These are phyloP conservation scores for Sarocladium brachiariae DNA, from an alignment of 2,329 filamentous ascomycete genomes.

Conservation along the genomic window DNA sequence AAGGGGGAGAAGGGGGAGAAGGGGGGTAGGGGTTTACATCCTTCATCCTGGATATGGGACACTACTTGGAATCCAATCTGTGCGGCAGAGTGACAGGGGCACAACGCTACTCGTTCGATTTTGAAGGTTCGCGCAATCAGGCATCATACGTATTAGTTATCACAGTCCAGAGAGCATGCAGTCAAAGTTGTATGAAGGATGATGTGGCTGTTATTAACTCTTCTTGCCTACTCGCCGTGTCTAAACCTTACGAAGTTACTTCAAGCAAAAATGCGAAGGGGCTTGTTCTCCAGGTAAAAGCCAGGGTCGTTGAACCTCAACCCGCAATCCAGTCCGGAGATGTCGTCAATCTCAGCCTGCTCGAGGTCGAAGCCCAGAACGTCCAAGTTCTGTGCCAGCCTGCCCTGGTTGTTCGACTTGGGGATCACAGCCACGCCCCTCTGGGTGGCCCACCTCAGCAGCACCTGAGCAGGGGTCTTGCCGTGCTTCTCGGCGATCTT, in stretches of 20 bases:
- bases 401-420: conserved; percentile 48
- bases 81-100: too few relatives aligned
- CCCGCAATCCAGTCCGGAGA: conserved; percentile 44
- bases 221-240: too few relatives aligned
- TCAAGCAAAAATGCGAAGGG: conserved; percentile 41
- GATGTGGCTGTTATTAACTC: too few relatives aligned
- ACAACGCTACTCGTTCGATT: too few relatives aligned
- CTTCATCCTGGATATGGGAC: too few relatives aligned
- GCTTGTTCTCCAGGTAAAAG: conserved; percentile 30
- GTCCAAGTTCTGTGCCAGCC: conserved; percentile 50
- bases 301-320: conserved; percentile 57
- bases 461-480: conserved; percentile 57
- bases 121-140: too few relatives aligned
- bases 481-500: conserved; percentile 44
- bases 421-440: conserved; percentile 57
- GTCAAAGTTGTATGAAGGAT: too few relatives aligned
- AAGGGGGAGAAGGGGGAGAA: too few relatives aligned
- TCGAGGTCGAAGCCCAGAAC: conserved; percentile 48
- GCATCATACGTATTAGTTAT: too few relatives aligned
- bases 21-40: too few relatives aligned
- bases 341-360: conserved; percentile 47
- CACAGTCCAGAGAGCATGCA: too few relatives aligned
- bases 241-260: background rate
- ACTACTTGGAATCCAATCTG: too few relatives aligned
- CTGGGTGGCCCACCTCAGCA: conserved; percentile 63